These are phyloP conservation scores for Echites panduratus DNA, from an alignment of 257 asterid genomes.

Conservation along the genomic window DNA sequence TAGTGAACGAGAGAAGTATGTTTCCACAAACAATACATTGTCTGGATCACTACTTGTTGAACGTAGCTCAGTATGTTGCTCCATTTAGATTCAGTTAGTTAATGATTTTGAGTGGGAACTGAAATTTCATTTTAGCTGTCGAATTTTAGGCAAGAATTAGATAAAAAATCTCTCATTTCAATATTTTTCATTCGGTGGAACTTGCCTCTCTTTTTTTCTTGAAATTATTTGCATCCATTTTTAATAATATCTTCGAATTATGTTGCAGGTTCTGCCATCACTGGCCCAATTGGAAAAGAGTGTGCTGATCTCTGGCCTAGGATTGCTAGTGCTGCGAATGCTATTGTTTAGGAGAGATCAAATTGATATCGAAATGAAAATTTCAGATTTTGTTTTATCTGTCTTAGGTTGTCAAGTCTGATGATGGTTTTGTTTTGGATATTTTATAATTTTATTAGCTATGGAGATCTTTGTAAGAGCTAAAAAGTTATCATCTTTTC, in stretches of 20 bases:
- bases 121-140: neutral
- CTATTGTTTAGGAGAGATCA: constrained; percentile 30
- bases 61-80: neutral
- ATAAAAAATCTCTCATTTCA: neutral
- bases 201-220: neutral
- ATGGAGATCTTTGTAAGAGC: constrained; percentile 14
- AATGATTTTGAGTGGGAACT: neutral
- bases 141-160: neutral
- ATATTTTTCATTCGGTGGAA: neutral
- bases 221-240: neutral
- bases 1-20: neutral
- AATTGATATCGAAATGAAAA: neutral
- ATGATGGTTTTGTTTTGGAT: constrained; percentile 4
- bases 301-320: constrained; percentile 63
- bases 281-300: constrained; percentile 51
- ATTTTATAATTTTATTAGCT: neutral
- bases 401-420: constrained; percentile 2
- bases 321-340: constrained; percentile 57
- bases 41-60: neutral
- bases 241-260: neutral
- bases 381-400: neutral
- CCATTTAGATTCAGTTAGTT: neutral
- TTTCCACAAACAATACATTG: neutral
- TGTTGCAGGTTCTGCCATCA: constrained; percentile 42
- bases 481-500: neutral